A percentile compares a stretch with the other conserved stretches of the same genome.
These are phyloP conservation scores for Cinchona pubescens DNA, from an alignment of 257 asterid genomes.

Conservation along the genomic window DNA sequence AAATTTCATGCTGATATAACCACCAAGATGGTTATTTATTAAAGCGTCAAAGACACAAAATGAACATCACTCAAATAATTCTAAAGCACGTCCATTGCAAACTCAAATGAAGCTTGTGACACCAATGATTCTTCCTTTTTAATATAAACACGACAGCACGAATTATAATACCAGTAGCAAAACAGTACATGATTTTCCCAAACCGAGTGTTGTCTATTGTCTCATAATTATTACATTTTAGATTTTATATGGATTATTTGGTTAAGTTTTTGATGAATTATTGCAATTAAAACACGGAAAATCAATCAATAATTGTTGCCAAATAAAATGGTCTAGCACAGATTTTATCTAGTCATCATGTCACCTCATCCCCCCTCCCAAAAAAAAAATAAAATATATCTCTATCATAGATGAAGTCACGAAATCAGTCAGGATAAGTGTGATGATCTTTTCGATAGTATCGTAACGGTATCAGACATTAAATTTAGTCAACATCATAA, in stretches of 20 bases:
- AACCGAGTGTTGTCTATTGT: background rate
- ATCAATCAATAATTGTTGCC: background rate
- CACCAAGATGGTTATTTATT: background rate
- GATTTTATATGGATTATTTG: background rate
- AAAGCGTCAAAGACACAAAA: conserved; percentile 22
- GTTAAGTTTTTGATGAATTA: background rate
- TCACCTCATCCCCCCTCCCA: background rate
- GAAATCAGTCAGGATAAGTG: no score
- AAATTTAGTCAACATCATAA: no score
- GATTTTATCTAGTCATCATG: background rate
- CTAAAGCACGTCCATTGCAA: background rate
- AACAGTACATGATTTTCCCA: background rate
- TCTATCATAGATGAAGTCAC: no score
- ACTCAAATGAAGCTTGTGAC: background rate
- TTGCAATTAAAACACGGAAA: background rate
- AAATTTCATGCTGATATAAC: background rate
- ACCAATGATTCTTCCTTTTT: conserved; percentile 11
- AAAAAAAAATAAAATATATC: no score
- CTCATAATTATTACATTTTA: conserved; percentile 5
- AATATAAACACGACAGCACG: background rate
- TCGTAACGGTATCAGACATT: no score
- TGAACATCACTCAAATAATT: conserved; percentile 10
- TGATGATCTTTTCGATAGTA: no score
- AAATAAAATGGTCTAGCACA: background rate
- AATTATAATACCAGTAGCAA: conserved; percentile 3